Conservation (phyloP, 805 yeast species). For the Ogataea saltuana region DNA sequence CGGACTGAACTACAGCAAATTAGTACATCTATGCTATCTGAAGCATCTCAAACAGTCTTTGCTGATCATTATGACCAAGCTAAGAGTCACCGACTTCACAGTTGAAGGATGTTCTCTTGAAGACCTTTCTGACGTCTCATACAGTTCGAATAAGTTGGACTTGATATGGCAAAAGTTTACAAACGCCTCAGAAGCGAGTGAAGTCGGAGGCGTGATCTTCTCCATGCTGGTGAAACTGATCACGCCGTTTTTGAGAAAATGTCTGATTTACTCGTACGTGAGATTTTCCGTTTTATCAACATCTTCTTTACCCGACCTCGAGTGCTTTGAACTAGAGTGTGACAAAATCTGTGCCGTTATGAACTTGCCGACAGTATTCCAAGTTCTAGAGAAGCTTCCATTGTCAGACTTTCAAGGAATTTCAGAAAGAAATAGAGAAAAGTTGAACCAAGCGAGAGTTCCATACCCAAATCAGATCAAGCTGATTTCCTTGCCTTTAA, state of each 20-base stretch:
- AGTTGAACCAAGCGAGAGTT: constrained; percentile 29
- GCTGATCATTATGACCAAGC: constrained; percentile 21
- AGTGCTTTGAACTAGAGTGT: constrained; percentile 44
- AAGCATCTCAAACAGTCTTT: constrained; percentile 55
- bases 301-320: constrained; percentile 26
- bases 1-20: constrained; percentile 46
- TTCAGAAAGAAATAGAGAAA: constrained; percentile 9
- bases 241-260: constrained; percentile 66
- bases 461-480: constrained; percentile 68
- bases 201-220: constrained; percentile 45
- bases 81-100: constrained; percentile 12
- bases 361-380: constrained; percentile 44
- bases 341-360: constrained; percentile 53
- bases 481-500: constrained; percentile 62
- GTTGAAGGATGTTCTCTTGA: constrained; percentile 9
- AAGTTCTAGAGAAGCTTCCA: constrained; percentile 22
- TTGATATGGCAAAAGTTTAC: constrained; percentile 26
- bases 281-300: constrained; percentile 48
- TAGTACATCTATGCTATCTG: constrained; percentile 50
- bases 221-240: constrained; percentile 56
- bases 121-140: constrained; percentile 16
- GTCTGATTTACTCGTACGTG: constrained; percentile 56
- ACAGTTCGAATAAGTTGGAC: constrained; percentile 17
- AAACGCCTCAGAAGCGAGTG: constrained; percentile 25
- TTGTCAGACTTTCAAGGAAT: constrained; percentile 16